Base-by-base conservation (phyloP, 306 rosid species). In the Gleditsia sinensis region DNA sequence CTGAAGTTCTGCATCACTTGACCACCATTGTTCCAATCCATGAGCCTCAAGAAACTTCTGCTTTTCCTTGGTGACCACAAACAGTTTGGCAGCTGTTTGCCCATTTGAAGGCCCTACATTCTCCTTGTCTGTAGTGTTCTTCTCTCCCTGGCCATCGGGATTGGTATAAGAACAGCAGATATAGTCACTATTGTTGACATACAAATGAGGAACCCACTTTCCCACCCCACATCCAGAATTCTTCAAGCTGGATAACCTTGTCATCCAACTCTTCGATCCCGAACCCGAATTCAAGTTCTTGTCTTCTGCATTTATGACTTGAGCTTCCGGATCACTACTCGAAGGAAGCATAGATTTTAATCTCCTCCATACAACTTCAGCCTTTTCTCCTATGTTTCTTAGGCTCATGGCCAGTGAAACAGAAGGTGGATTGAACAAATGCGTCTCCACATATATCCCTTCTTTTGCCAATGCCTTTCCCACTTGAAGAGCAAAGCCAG, bases 11-110 rank as follows among this genome's bases (percentile, higher is more conserved):
- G 88, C 75, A 63, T 90, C 97, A 66, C 82, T 91, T 3, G 99
- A 92, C 98, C 97, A 94, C 99, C 99, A 94, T 61, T 94, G 98
- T 74, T 92, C 98, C 76, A 92, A 48, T 1, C 97, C 99, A 80
- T 94, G 99, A 73, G 99, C 99, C 67, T 92, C 97, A 17, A 86
- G 62, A 85, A 94, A 94, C 88, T 75, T 92, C 87, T 94, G 99
- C 55, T 90, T 92, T 70, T 96, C 96, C 80, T 92, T 94, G 0
- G 89, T 78, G 59, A 86, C 88, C 58, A 94, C 99, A 77, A 88
- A 92, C 72, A 94, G 59, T 75, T 90, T 94, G 0, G 99, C 97
- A 1, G 87, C 84, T 19, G 74, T 78, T 48, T 80, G 88, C 64
- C 83, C 86, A 17, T 71, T 82, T 24, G 72, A 56, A 3, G 92